These are phyloP conservation scores for Suillus decipiens DNA, from an alignment of 768 basidiomycete species.

Conservation along the genomic window DNA sequence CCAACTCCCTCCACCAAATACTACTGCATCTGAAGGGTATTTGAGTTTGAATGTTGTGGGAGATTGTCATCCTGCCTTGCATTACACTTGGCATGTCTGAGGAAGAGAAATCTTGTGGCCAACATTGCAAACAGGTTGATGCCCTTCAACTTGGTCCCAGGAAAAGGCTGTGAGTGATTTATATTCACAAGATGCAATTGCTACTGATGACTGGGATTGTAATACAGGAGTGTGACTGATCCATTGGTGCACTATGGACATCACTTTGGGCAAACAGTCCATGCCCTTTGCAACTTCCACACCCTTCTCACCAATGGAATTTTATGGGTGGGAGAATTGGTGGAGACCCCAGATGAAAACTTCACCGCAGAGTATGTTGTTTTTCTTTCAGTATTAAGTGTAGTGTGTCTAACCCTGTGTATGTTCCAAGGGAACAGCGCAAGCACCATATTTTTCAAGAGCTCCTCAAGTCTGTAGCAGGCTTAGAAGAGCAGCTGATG, in stretches of 20 bases:
- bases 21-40: too few species aligned
- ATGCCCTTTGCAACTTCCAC: slow-evolving; percentile 25
- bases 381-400: background rate
- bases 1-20: background rate
- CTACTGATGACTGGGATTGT: too few species aligned
- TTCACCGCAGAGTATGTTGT: background rate
- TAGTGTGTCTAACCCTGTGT: background rate
- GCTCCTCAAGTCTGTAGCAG: slow-evolving; percentile 18
- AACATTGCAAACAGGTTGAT: slow-evolving; percentile 18
- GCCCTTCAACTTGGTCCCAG: slow-evolving; percentile 18
- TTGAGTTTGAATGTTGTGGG: background rate
- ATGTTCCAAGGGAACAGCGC: slow-evolving; percentile 12
- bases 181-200: slow-evolving; percentile 10
- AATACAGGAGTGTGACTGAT: slow-evolving; percentile 16
- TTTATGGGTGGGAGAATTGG: slow-evolving; percentile 12
- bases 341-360: background rate
- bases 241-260: slow-evolving; percentile 23
- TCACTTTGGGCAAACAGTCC: slow-evolving; percentile 24
- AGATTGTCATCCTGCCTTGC: background rate
- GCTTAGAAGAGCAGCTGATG: slow-evolving; percentile 19
- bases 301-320: slow-evolving; percentile 21
- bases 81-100: background rate
- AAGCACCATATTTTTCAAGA: slow-evolving; percentile 18
- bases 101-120: slow-evolving; percentile 6
- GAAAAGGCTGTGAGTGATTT: slow-evolving; percentile 14